Conservation (phyloP, 176 grass and related monocot genomes). For the Aegilops speltoides region DNA sequence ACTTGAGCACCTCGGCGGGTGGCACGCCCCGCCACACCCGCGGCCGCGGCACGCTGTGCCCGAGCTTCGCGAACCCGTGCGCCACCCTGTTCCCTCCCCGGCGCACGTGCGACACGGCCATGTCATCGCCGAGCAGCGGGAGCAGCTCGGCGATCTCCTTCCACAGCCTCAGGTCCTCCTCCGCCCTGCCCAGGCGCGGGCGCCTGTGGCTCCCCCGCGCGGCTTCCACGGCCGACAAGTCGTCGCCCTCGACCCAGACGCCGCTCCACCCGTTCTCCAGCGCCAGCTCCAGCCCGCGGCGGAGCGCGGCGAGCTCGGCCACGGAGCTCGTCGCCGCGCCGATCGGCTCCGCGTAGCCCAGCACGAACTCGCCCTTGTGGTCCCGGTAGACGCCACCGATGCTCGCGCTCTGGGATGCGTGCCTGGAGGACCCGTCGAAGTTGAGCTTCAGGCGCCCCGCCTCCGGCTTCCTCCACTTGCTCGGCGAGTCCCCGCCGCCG, state of each 20-base stretch:
- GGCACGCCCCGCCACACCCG: conserved; percentile 51
- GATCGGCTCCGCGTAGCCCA: conserved; percentile 75
- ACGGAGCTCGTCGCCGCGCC: conserved; percentile 66
- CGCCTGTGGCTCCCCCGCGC: not conserved
- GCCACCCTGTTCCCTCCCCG: conserved; percentile 69
- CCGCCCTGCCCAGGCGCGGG: not conserved
- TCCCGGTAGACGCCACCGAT: conserved; percentile 79
- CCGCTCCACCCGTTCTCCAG: conserved; percentile 55
- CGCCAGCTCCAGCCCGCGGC: conserved; percentile 70
- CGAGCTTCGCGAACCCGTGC: conserved; percentile 56
- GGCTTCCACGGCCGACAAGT: conserved; percentile 45
- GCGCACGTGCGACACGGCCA: conserved; percentile 58
- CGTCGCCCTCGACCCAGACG: conserved; percentile 68
- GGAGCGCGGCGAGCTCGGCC: conserved; percentile 66
- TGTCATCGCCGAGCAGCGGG: conserved; percentile 31
- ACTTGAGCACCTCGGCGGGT: conserved; percentile 47
- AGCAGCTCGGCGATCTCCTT: conserved; percentile 50
- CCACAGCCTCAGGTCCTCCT: conserved; percentile 40
- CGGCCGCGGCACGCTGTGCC: conserved; percentile 22
- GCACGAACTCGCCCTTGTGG: conserved; percentile 67
- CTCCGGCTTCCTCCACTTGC: conserved; percentile 60
- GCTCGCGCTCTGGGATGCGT: conserved; percentile 48
- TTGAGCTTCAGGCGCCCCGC: conserved; percentile 68
- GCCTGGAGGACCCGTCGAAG: conserved; percentile 75
- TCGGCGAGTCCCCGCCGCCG: not conserved